Evolutionary conservation across 2,329 filamentous ascomycete species (phyloP).

Genomic region (Fusarium agapanthi): DNA sequence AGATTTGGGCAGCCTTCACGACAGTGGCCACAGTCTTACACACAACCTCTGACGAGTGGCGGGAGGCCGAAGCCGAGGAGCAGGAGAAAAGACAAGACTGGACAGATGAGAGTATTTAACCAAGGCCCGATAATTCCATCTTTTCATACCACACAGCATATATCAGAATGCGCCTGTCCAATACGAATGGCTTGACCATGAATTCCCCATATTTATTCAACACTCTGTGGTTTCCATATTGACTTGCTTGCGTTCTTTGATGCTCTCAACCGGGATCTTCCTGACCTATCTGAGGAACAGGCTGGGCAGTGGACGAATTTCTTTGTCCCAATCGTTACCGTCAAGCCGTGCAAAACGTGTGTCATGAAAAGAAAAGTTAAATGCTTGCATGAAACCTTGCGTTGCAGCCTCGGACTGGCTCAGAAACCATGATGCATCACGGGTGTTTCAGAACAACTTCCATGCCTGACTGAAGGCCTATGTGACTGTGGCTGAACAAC

Average conservation of each 20-base stretch:
- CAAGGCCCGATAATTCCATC: neutral
- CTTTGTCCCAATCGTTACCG: neutral
- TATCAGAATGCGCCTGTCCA: neutral
- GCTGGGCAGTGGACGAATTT: neutral
- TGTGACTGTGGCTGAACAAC: neutral
- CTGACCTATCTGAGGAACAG: neutral
- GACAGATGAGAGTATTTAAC: constrained; percentile 2
- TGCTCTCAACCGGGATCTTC: neutral
- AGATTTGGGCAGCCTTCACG: constrained; percentile 28
- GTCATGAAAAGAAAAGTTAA: neutral
- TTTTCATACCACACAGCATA: neutral
- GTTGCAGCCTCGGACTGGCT: neutral
- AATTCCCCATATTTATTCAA: neutral
- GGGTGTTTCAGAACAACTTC: neutral
- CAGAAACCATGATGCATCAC: neutral
- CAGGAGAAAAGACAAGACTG: constrained; percentile 13
- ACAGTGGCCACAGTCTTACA: constrained; percentile 21
- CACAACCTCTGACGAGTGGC: constrained; percentile 28
- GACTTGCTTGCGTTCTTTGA: neutral
- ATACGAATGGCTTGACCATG: neutral
- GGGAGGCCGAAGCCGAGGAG: constrained; percentile 24
- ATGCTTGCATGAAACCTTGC: neutral
- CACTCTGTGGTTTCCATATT: neutral
- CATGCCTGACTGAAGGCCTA: neutral
- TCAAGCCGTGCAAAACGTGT: neutral